Evolutionary conservation across 1,284 basidiomycete species (phyloP).

Genomic region (Vanrija humicola): DNA sequence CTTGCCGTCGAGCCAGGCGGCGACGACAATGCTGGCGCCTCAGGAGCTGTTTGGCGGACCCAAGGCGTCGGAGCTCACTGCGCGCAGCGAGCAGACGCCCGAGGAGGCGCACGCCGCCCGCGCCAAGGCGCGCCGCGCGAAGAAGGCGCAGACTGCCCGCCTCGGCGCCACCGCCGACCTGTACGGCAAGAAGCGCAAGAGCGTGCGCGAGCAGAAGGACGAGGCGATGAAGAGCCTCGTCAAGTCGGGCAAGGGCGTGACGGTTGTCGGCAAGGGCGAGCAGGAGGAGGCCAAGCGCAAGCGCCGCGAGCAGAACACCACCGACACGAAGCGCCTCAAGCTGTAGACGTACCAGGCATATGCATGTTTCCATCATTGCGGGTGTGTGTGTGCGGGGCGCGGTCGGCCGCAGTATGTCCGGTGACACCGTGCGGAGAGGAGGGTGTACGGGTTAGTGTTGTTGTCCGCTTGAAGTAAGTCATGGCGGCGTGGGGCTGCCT

Average conservation of each 20-base stretch:
- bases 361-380: no score
- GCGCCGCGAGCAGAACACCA: constrained; percentile 24
- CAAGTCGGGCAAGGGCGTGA: constrained; percentile 74
- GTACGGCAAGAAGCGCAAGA: constrained; percentile 55
- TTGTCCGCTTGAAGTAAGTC: no score
- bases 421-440: no score
- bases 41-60: constrained; percentile 78
- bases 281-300: constrained; percentile 47
- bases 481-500: no score
- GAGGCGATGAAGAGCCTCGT: constrained; percentile 72
- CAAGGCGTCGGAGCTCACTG: constrained; percentile 56
- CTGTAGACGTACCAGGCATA: constrained; percentile 15
- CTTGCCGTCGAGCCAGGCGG: constrained; percentile 73
- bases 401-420: no score
- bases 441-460: no score
- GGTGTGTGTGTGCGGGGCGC: no score
- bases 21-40: constrained; percentile 80
- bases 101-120: constrained; percentile 71
- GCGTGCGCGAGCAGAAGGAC: constrained; percentile 73
- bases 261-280: constrained; percentile 70
- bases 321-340: constrained; percentile 42
- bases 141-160: constrained; percentile 65
- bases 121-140: constrained; percentile 69
- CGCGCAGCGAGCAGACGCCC: constrained; percentile 78
- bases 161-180: constrained; percentile 66